These are phyloP conservation scores for Trichocladium antarcticum DNA, from an alignment of 495 filamentous ascomycete species.

Conservation along the genomic window DNA sequence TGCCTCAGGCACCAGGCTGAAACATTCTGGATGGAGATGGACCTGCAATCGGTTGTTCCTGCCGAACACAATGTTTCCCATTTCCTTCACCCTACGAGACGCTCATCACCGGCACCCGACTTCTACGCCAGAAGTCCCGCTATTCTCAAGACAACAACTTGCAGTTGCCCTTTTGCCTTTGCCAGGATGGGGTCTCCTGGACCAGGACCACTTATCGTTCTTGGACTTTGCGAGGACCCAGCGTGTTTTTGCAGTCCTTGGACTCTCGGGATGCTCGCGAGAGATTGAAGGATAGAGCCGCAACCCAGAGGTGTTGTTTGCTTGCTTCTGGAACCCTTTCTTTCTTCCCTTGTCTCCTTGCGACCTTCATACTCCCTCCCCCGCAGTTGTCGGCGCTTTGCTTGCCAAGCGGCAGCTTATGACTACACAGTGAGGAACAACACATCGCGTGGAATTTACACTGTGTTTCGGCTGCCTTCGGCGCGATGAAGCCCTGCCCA, in stretches of 20 bases:
- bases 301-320: too few relatives aligned
- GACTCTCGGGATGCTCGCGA: too few relatives aligned
- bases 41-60: neutral
- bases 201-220: neutral
- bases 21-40: too few relatives aligned
- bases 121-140: neutral
- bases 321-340: neutral
- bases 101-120: neutral
- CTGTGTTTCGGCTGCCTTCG: constrained; percentile 4
- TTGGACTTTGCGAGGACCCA: neutral
- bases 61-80: neutral
- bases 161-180: neutral
- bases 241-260: neutral
- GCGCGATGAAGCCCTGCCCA: neutral
- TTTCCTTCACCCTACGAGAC: neutral
- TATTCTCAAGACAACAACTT: neutral
- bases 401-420: constrained; percentile 3
- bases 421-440: neutral
- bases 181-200: neutral
- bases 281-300: too few relatives aligned
- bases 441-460: neutral
- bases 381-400: neutral
- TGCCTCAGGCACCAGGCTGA: constrained; percentile 2
- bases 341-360: neutral
- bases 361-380: neutral